phyloP scores from a whole-genome alignment of 2,329 filamentous ascomycete species.

The Geosmithia putterillii region DNA sequence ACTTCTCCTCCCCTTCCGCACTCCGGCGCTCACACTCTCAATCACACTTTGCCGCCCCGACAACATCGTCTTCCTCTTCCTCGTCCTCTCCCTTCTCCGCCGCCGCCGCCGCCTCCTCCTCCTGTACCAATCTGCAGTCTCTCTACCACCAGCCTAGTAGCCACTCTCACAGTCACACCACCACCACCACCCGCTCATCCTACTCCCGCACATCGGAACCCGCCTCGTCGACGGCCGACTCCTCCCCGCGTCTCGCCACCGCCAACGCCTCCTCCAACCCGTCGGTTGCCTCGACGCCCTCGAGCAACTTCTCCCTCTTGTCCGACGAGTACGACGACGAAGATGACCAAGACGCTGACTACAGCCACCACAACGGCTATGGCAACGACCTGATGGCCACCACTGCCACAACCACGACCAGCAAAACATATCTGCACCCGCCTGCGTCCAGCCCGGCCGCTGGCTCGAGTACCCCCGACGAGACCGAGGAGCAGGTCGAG shows the following conservation, averaged over 20 bases:
- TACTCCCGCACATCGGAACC: constrained; percentile 36
- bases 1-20: constrained; percentile 40
- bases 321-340: constrained; percentile 37
- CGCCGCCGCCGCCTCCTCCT: too few relatives aligned
- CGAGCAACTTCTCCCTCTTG: constrained; percentile 50
- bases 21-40: constrained; percentile 50
- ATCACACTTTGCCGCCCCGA: constrained; percentile 36
- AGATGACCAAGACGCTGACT: too few relatives aligned
- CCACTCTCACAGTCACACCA: constrained; percentile 9
- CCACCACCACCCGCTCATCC: constrained; percentile 19
- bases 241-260: constrained; percentile 39
- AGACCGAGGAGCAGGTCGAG: constrained; percentile 29
- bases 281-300: constrained; percentile 50
- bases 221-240: constrained; percentile 39
- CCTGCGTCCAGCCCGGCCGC: constrained; percentile 17
- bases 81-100: constrained; percentile 12
- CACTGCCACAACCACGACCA: too few relatives aligned
- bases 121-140: not conserved
- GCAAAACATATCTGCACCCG: constrained; percentile 16
- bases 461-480: constrained; percentile 32
- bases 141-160: not conserved
- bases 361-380: too few relatives aligned
- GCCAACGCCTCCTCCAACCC: constrained; percentile 41
- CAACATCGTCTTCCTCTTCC: constrained; percentile 24
- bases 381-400: too few relatives aligned